Evolutionary conservation across 2,329 filamentous ascomycete genomes (phyloP).

Genomic region (Beauveria caledonica): DNA sequence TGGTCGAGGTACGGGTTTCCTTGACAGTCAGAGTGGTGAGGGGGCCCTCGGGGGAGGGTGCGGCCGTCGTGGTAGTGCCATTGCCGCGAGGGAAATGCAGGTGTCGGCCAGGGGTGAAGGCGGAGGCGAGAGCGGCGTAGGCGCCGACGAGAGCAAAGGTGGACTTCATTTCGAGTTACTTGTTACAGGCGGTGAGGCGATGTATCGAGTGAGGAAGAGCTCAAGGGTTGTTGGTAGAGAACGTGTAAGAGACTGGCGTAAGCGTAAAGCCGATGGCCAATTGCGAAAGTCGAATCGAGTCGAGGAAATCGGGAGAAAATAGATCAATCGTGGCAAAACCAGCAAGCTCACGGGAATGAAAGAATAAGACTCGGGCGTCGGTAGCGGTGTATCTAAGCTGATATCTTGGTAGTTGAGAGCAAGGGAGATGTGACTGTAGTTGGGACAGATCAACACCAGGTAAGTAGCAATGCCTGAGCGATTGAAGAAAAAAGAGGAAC

Average conservation of each 20-base stretch:
- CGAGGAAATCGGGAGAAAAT: neutral
- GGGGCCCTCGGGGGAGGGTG: neutral
- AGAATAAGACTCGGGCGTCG: conserved; percentile 4
- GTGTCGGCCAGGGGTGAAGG: conserved; percentile 18
- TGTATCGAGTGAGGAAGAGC: conserved; percentile 5
- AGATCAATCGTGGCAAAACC: conserved; percentile 13
- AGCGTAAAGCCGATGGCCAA: conserved; percentile 8
- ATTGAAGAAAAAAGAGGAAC: neutral
- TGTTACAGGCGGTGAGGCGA: conserved; percentile 4
- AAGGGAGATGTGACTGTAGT: conserved; percentile 9
- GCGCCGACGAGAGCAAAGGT: conserved; percentile 34
- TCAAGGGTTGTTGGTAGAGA: conserved; percentile 14
- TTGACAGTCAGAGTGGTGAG: conserved; percentile 40
- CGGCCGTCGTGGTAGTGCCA: conserved; percentile 15
- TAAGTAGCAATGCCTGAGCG: neutral
- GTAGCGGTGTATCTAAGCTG: neutral
- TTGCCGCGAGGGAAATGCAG: conserved; percentile 13
- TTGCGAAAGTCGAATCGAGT: neutral
- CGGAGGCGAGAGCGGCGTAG: conserved; percentile 37
- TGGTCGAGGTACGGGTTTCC: conserved; percentile 46
- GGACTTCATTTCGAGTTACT: conserved; percentile 39
- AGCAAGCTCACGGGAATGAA: conserved; percentile 12
- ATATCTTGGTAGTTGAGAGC: conserved; percentile 7
- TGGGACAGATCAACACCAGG: conserved; percentile 11
- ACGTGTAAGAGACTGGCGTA: conserved; percentile 17